Conservation (phyloP, 2,329 filamentous ascomycete genomes). For the Arthrobotrys musiformis region DNA sequence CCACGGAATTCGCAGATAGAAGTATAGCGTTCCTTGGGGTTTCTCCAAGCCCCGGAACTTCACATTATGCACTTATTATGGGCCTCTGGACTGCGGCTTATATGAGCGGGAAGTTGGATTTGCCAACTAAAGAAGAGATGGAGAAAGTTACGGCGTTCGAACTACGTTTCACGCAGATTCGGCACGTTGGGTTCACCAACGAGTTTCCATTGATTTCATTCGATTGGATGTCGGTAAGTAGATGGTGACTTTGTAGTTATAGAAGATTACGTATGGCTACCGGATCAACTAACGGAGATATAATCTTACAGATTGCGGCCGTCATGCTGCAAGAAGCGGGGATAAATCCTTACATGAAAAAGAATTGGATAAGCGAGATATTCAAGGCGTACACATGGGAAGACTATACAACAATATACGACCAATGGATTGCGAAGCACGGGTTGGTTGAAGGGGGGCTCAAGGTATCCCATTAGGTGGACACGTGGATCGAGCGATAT, state of each 20-base stretch:
- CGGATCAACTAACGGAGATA: neutral
- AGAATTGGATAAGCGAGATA: conserved; percentile 43
- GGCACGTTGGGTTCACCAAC: conserved; percentile 45
- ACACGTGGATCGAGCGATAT: neutral
- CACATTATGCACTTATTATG: conserved; percentile 24
- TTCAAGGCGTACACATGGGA: conserved; percentile 40
- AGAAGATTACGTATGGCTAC: neutral
- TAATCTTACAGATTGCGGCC: conserved; percentile 29
- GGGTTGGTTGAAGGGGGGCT: conserved; percentile 26
- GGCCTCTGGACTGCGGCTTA: conserved; percentile 45
- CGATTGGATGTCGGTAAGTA: conserved; percentile 50
- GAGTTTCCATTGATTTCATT: conserved; percentile 51
- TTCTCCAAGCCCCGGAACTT: conserved; percentile 36
- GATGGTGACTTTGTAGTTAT: neutral
- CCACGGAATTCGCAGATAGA: conserved; percentile 44
- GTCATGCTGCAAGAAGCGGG: conserved; percentile 36
- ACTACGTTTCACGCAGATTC: conserved; percentile 47
- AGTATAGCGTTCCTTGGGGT: conserved; percentile 51
- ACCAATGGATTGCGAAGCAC: conserved; percentile 44
- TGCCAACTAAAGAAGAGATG: conserved; percentile 49
- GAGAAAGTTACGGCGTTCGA: conserved; percentile 42
- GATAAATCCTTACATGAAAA: conserved; percentile 50
- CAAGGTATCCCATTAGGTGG: neutral
- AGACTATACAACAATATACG: conserved; percentile 29
- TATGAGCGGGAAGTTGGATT: conserved; percentile 33